These are phyloP conservation scores for Ophiocytium majus DNA, from an alignment of 352 stramenopile species.

Conservation along the genomic window DNA sequence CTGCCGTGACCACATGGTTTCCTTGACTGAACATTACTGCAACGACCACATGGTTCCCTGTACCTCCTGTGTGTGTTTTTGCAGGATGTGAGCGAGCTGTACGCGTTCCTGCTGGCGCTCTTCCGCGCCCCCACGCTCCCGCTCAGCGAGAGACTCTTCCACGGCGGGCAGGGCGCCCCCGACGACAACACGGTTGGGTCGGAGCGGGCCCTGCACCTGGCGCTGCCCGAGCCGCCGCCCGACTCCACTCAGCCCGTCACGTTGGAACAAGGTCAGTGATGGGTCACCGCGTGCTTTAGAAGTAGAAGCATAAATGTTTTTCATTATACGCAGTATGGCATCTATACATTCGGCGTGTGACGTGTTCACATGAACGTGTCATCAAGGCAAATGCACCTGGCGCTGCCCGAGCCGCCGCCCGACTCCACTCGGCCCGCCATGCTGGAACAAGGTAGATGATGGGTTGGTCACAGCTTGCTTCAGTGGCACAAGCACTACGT, in stretches of 20 bases:
- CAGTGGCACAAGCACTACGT: too few species aligned
- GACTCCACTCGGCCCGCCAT: background rate
- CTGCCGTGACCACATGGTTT: too few species aligned
- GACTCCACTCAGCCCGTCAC: background rate
- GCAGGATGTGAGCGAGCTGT: conserved; percentile 46
- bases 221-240: conserved; percentile 16
- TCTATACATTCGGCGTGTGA: too few species aligned
- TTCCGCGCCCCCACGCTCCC: conserved; percentile 37
- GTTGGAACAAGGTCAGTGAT: conserved; percentile 8
- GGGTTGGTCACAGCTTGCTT: too few species aligned
- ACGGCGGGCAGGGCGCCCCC: conserved; percentile 27
- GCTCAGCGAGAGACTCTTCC: conserved; percentile 41
- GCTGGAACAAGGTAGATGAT: conserved; percentile 5
- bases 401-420: conserved; percentile 16
- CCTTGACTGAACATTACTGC: too few species aligned
- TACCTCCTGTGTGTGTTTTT: too few species aligned
- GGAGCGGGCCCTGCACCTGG: conserved; percentile 38
- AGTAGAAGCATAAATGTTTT: too few species aligned
- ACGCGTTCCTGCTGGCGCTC: conserved; percentile 40
- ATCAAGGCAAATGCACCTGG: too few species aligned
- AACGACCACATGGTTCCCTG: too few species aligned
- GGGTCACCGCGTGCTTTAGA: too few species aligned
- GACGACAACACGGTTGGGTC: conserved; percentile 31
- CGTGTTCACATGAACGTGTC: too few species aligned
- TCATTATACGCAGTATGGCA: too few species aligned